Base-by-base conservation (phyloP, 176 grass and related monocot genomes). In the Rhynchospora pubera region DNA sequence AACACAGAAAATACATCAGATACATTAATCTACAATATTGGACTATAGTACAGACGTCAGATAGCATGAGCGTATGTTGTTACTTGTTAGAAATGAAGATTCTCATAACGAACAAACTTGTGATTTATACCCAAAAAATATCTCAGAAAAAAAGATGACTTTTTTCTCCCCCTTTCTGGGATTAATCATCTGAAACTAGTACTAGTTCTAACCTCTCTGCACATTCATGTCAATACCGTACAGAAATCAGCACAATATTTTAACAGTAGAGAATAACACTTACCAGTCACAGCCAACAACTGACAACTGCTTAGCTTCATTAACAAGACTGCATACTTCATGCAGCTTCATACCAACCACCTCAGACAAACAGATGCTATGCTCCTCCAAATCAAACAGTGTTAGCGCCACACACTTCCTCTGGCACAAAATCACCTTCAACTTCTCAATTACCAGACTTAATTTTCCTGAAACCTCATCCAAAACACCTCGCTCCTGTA, bases 381-480 rank as follows among this genome's bases (percentile, higher is more conserved):
- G 34, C 13, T 64, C 64, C 74, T 89, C 86, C 19, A 82, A 69
- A 52, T 83, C 44, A 42, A 51, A 60, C 85, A 85, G 26, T 15
- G 57, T 50, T 55, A 44, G 16, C 26, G 65, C 83, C 50, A 84
- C 67, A 51, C 73, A 62, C 85, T 74, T 84, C 47, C 60, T 82
- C 46, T 83, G 86, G 11, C 67, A 69, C 85, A 93, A 86, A 84
- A 91, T 71, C 81, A 72, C 77, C 13, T 83, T 79, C 7, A 93
- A 84, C 58, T 83, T 88, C 57, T 65, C 45, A 56, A 87, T 77
- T 5, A 83, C 84, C 67, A 81, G 57, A 79, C 77, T 80, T 80
- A 91, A 80, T 80, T 91, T 88, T 24, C 65, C 72, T n/a, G 85
- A 88, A 57, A 93, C 62, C 32, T 94, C 81, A 55, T 87, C 87